These are phyloP conservation scores for Emmonsia crescens DNA, from an alignment of 2,329 filamentous ascomycete species.

Conservation along the genomic window DNA sequence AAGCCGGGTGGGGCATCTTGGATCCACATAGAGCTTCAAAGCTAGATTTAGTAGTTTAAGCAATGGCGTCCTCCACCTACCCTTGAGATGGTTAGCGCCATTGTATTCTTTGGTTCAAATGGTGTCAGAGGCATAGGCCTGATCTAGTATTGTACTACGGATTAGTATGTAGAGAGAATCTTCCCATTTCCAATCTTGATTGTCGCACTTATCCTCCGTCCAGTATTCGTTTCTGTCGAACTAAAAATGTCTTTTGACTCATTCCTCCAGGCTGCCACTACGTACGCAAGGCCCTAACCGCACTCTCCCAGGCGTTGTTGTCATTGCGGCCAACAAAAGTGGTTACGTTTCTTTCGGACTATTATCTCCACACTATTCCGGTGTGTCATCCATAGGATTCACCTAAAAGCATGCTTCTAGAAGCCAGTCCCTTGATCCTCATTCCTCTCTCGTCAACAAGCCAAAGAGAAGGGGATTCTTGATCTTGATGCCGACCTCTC, in stretches of 20 bases:
- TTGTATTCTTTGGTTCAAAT: not conserved
- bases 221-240: not conserved
- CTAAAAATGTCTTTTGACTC: not conserved
- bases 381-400: not conserved
- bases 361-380: not conserved
- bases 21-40: not conserved
- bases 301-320: constrained; percentile 2
- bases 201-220: not conserved
- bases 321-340: not conserved
- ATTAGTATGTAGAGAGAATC: not conserved
- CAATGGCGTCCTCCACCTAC: no score
- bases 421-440: not conserved
- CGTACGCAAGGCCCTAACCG: not conserved
- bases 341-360: not conserved
- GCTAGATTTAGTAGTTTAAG: no score
- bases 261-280: not conserved
- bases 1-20: no score
- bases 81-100: not conserved
- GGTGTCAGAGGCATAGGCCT: no score
- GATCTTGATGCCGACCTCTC: constrained; percentile 10
- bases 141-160: not conserved
- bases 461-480: constrained; percentile 11
- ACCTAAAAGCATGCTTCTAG: not conserved
- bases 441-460: not conserved
- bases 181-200: not conserved